These are phyloP conservation scores for Cryphonectria nitschkei DNA, from an alignment of 2,329 filamentous ascomycete species.

Conservation along the genomic window DNA sequence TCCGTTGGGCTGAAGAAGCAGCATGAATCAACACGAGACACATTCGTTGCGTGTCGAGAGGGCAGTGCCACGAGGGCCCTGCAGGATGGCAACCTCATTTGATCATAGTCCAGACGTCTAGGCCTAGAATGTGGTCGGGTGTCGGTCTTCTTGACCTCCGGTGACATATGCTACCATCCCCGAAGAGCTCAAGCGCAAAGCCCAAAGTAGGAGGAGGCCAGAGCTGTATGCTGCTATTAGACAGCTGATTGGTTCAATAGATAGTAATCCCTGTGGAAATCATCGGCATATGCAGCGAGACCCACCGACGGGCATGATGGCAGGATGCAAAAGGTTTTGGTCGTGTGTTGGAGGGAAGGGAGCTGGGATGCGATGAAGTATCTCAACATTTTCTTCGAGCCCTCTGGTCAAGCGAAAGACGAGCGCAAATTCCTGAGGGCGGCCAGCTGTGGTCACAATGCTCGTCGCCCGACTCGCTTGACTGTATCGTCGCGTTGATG, in stretches of 20 bases:
- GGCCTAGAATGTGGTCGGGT: slow-evolving; percentile 14
- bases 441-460: not conserved
- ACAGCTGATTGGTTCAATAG: slow-evolving; percentile 10
- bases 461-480: not conserved
- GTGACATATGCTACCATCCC: slow-evolving; percentile 5
- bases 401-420: not conserved
- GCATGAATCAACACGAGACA: not conserved
- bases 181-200: not conserved
- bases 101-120: not conserved
- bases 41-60: slow-evolving; percentile 9
- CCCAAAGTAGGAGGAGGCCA: slow-evolving; percentile 11
- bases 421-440: not conserved
- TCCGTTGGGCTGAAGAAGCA: not conserved
- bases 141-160: slow-evolving; percentile 19
- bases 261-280: slow-evolving; percentile 8
- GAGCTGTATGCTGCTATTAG: not conserved
- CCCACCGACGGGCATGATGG: slow-evolving; percentile 21
- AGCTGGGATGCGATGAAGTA: no score
- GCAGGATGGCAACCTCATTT: not conserved
- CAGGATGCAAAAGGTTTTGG: not conserved
- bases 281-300: slow-evolving; percentile 8
- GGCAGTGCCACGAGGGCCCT: slow-evolving; percentile 9
- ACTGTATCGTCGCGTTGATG: not conserved
- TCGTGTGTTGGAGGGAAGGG: not conserved
- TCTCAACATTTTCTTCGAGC: not conserved